Base-by-base conservation (phyloP, 352 stramenopile species). In the Peronospora farinosa region DNA sequence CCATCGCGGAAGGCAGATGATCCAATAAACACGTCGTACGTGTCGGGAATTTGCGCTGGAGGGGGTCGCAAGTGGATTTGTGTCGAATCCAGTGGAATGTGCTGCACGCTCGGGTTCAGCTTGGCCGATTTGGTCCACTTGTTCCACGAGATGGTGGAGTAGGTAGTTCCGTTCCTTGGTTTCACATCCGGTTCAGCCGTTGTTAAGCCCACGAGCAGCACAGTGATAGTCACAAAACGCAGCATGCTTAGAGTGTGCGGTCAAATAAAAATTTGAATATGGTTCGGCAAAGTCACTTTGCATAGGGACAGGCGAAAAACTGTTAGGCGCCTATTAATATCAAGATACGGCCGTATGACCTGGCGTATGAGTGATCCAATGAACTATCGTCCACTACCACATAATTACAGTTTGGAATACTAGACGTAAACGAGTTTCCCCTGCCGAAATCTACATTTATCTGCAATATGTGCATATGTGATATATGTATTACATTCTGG, bases 1-100 rank as follows among this genome's bases (percentile, higher is more conserved):
- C 74, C 76, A 37, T 92, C 81, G 13, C 81, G 78, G 47, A 88
- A 92, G 19, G 86, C 75, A 32, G 81, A 90, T 21, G 86, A 68
- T 0, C 81, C 81, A 2, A 91, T 57, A 35, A 84, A 86, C 35
- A 82, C 62, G 32, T 88, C 65, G 38, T 75, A 84, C 9, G 44
- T 53, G 0, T 57, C 35, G 0, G 78, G 69, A 23, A 86, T 61
- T 13, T 67, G 63, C 2, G 70, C 56, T 31, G 80, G 76, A n/a
- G 72, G 77, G 40, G 79, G 79, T 7, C 77, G 68, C 35, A 88
- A 42, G n/a, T 74, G 46, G 2, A 51, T 42, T 9, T 67, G 47
- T 10, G 36, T 13, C 0, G 49, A 19, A 7, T 66, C 40, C 5
- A 85, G 61, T 16, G 79, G 79, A 33, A 84, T 74, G 46, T 91